phyloP scores from a whole-genome alignment of 495 filamentous ascomycete species.

The Lasiosphaeria ovina region DNA sequence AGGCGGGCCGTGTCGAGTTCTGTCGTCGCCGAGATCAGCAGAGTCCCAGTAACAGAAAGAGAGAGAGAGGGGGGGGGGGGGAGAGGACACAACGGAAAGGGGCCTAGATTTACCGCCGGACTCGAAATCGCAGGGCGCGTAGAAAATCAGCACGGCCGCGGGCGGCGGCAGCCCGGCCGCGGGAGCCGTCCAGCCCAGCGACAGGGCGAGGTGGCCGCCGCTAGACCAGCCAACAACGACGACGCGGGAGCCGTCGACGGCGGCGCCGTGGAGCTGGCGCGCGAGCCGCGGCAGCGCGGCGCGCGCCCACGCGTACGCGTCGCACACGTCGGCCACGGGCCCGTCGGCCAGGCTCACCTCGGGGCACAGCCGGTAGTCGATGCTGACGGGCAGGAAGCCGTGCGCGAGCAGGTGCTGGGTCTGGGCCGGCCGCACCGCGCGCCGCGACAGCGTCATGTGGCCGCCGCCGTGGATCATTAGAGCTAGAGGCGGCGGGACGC shows the following conservation, averaged over 20 bases:
- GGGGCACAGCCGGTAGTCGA: constrained; percentile 59
- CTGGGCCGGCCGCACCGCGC: constrained; percentile 45
- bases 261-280: constrained; percentile 21
- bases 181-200: constrained; percentile 36
- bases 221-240: constrained; percentile 58
- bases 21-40: background rate
- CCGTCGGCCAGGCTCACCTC: constrained; percentile 50
- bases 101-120: background rate
- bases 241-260: constrained; percentile 38
- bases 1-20: background rate
- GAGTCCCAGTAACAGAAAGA: background rate
- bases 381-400: constrained; percentile 52
- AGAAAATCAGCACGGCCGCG: background rate
- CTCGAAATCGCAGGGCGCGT: background rate
- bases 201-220: constrained; percentile 54
- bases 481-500: constrained; percentile 31
- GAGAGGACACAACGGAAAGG: background rate
- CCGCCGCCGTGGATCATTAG: constrained; percentile 60
- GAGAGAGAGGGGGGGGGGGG: too few relatives aligned
- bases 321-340: constrained; percentile 48
- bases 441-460: constrained; percentile 47
- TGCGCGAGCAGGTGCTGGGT: constrained; percentile 34
- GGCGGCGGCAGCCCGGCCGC: background rate
- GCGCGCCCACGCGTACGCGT: constrained; percentile 47
- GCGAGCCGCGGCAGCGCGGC: background rate